phyloP scores from a whole-genome alignment of 2,329 filamentous ascomycete species.

The Penicillium sp. region DNA sequence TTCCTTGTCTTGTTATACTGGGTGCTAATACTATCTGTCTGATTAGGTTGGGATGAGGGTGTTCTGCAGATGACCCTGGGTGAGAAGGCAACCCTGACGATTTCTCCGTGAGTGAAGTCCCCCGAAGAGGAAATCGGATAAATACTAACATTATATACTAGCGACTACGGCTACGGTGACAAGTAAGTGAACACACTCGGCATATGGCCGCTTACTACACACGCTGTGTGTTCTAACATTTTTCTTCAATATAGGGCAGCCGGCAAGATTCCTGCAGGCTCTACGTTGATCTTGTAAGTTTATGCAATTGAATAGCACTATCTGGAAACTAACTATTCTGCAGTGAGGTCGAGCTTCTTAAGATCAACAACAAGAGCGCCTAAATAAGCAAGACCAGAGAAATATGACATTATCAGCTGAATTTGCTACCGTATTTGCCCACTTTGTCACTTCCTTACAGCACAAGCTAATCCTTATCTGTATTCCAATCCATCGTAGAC shows the following conservation, averaged over 20 bases:
- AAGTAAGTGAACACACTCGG: conserved; percentile 28
- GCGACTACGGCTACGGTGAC: conserved; percentile 37
- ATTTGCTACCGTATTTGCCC: background rate
- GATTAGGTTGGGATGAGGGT: conserved; percentile 73
- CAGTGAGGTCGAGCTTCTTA: conserved; percentile 68
- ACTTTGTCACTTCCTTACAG: background rate
- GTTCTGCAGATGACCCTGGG: conserved; percentile 80
- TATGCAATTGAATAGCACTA: background rate
- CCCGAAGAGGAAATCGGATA: background rate
- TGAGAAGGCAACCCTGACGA: conserved; percentile 81
- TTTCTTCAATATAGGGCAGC: conserved; percentile 6
- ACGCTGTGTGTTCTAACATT: conserved; percentile 6
- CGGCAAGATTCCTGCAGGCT: conserved; percentile 62
- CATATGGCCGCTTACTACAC: background rate
- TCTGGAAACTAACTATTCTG: background rate
- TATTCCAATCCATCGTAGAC: background rate
- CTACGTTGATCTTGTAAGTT: conserved; percentile 77
- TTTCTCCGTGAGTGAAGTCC: conserved; percentile 60
- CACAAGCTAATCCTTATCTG: background rate
- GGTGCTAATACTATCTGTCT: background rate
- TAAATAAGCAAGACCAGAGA: conserved; percentile 18
- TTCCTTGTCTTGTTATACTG: background rate
- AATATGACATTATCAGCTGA: background rate
- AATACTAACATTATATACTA: conserved; percentile 5
- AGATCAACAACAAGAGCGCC: conserved; percentile 54